Evolutionary conservation across 2,329 filamentous ascomycete genomes (phyloP), one percentile per base, ranked within the genome.

Genomic region (Alternaria sp.): DNA sequence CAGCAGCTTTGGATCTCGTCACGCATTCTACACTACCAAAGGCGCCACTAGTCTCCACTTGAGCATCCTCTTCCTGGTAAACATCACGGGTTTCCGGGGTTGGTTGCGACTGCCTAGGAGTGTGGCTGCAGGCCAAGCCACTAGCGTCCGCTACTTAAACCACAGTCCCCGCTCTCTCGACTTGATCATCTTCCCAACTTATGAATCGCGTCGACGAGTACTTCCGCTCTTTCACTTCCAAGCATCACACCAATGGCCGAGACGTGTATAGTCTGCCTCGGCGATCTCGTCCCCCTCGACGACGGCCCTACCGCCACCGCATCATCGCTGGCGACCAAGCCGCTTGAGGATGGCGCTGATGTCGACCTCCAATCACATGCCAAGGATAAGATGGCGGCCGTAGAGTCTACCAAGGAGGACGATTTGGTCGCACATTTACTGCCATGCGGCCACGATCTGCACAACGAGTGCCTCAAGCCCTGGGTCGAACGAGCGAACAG

Each of bases 401-500:
- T 75, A 61, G 81, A 85, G 50, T 44, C 65, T 54, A 63, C 57
- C 32, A 73, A 77, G 60, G 83, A 86, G 65, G 81, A 84, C 62
- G 85, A 86, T 60, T 73, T 83, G 66, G 86, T 90, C 72, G 88
- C 88, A 62, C 87, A 89, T 74, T 76, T 90, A 26, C 78, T 89
- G 63, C 90, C 93, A 50, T 99, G 96, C 81, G 92, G 93, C 62
- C 96, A 99, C 84, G 88, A 94, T 72, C 85, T 99, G 72, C 96
- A 99, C 83, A 91, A 99, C 83, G 89, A 91, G 56, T 99, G 96
- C 81, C 86, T 99, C 71, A 91, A 91, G 73, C 93, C 93, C 71
- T 99, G 96, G 96, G 93, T 95, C 49, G 93, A 96, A 81, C 91
- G 96, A 80, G 95, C 96, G 67, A 99, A 98, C 82, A 97, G 94